Evolutionary conservation across 176 grass and related monocot species (phyloP).

Genomic region (Elaeis guineensis): DNA sequence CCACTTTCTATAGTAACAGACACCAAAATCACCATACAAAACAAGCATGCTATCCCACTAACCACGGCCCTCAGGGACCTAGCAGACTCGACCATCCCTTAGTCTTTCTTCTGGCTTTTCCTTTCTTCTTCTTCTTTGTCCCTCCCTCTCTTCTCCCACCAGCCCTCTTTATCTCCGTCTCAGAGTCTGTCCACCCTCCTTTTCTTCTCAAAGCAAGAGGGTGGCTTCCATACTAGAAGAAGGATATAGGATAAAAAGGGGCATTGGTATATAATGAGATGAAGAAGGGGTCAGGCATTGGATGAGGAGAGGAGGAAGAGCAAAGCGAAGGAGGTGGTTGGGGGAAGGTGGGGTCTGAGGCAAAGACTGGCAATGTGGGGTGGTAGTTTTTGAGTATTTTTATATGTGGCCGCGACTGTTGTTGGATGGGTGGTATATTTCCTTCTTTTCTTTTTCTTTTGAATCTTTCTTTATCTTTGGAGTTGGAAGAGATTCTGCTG

Average conservation of each 20-base stretch:
- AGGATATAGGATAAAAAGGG: background rate
- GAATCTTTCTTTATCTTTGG: background rate
- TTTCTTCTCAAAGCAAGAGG: background rate
- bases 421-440: background rate
- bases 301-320: background rate
- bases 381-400: too few relatives aligned
- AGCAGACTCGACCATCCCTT: background rate
- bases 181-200: background rate
- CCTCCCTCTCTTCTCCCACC: background rate
- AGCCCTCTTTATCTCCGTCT: background rate
- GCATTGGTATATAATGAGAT: background rate
- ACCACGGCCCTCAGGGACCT: slow-evolving; percentile 1
- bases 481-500: slow-evolving; percentile 5
- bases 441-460: background rate
- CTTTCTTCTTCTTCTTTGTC: background rate
- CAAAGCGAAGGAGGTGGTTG: background rate
- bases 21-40: slow-evolving; percentile 12
- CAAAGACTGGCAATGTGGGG: too few relatives aligned
- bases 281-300: too few relatives aligned
- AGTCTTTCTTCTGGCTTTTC: background rate
- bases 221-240: background rate
- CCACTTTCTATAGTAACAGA: background rate
- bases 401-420: too few relatives aligned
- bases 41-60: background rate
- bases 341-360: too few relatives aligned